Base-by-base conservation (phyloP, 345 rosid genomes). In the Odontarrhena argentea region DNA sequence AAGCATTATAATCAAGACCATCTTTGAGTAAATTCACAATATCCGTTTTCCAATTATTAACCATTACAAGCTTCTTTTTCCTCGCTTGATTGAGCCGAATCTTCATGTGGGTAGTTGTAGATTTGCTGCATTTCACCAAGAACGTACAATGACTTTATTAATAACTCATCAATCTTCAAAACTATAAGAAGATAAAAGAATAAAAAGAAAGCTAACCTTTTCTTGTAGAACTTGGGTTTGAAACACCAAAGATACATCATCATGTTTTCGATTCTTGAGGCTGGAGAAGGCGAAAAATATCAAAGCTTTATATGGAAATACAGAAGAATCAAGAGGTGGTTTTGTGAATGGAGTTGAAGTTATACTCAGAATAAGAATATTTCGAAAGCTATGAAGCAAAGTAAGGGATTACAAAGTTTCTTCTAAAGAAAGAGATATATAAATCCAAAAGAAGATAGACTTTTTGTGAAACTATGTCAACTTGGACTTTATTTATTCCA, bases 21-120 rank as follows among this genome's bases (percentile, higher is more conserved):
- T 52, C 79, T 58, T 48, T 76, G 62, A 94, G 87, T 63, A 94
- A 96, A 15, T 91, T 86, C 6, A 82, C 87, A 36, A 91, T 66
- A 76, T 91, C 99, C 42, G 68, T 84, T 81, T 77, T 88, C 79
- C 83, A 48, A 63, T 65, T 83, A 54, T 78, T 87, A 32, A 73
- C 69, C 60, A 82, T 76, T n/a, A 86, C 79, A 47, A 55, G 56
- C 73, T 82, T 85, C 83, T 78, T 91, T 81, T 63, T 91, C 83
- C 74, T 84, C 35, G 82, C 77, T 12, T 71, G 28, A 46, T 85
- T 88, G 2, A 94, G 67, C 32, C 96, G 70, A 38, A 82, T 74
- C 77, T 82, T 91, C 44, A 71, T 81, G 68, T 79, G 68, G 79
- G 74, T 87, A 5, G 78, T 45, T 41, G 77, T 72, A 55, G 86